These are phyloP conservation scores for Monosporozyma solicola DNA, from an alignment of 805 yeast species.

Conservation along the genomic window DNA sequence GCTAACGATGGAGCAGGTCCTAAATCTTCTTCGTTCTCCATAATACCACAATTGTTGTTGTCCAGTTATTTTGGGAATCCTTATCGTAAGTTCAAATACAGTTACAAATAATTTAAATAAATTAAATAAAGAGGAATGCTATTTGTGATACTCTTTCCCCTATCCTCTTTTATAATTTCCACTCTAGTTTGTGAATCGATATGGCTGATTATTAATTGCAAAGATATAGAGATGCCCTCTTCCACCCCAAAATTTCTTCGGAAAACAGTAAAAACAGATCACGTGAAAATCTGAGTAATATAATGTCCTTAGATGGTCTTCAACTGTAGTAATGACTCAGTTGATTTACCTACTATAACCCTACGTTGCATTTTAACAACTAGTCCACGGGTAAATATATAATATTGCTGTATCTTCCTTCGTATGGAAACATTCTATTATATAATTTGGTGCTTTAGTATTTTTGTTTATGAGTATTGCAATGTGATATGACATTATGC, in stretches of 20 bases:
- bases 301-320: neutral
- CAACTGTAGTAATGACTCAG: too few species aligned
- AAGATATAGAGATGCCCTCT: neutral
- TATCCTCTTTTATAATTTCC: neutral
- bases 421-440: neutral
- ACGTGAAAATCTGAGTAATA: neutral
- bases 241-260: neutral
- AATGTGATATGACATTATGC: neutral
- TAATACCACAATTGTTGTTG: neutral
- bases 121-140: neutral
- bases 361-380: neutral
- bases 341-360: neutral
- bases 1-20: slow-evolving; percentile 31
- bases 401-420: neutral
- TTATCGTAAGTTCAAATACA: neutral
- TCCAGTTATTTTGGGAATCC: neutral
- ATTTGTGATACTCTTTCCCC: neutral
- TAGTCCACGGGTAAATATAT: neutral
- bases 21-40: slow-evolving; percentile 5
- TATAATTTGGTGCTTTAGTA: neutral
- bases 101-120: neutral
- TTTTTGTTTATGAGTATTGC: neutral
- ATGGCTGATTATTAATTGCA: neutral
- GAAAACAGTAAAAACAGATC: neutral
- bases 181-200: neutral